These are phyloP conservation scores for Papiliotrema fonsecae DNA, from an alignment of 1,284 basidiomycete species.

Conservation along the genomic window DNA sequence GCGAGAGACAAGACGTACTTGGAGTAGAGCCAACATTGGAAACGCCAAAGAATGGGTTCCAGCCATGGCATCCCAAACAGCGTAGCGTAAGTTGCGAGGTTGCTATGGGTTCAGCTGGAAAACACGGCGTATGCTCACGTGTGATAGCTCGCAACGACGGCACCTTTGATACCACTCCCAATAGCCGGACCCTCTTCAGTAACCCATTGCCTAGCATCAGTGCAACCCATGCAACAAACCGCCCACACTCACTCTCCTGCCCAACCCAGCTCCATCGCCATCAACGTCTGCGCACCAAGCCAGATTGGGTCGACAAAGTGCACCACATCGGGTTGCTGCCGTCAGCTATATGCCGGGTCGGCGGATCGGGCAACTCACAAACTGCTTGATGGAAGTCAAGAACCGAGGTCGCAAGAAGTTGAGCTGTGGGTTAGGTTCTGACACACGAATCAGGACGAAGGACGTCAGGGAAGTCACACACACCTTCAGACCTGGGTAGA, in stretches of 20 bases:
- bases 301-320: slow-evolving; percentile 56
- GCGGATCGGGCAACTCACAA: slow-evolving; percentile 19
- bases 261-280: slow-evolving; percentile 50
- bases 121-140: slow-evolving; percentile 39
- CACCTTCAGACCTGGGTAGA: slow-evolving; percentile 54
- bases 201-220: slow-evolving; percentile 33
- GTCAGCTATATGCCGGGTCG: background rate
- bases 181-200: slow-evolving; percentile 38
- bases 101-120: slow-evolving; percentile 22
- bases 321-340: slow-evolving; percentile 53
- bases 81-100: slow-evolving; percentile 55
- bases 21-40: slow-evolving; percentile 45
- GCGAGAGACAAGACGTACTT: slow-evolving; percentile 23
- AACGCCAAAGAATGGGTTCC: slow-evolving; percentile 49
- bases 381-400: slow-evolving; percentile 49
- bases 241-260: slow-evolving; percentile 34
- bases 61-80: slow-evolving; percentile 55
- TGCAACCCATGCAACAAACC: background rate
- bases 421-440: slow-evolving; percentile 29
- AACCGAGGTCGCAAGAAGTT: slow-evolving; percentile 58
- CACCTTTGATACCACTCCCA: slow-evolving; percentile 45
- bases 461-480: no score
- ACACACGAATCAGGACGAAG: background rate
- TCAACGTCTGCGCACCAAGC: slow-evolving; percentile 52
- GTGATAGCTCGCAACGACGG: slow-evolving; percentile 55